Evolutionary conservation across 2,329 filamentous ascomycete species (phyloP).

Genomic region (Samsoniella hepiali): DNA sequence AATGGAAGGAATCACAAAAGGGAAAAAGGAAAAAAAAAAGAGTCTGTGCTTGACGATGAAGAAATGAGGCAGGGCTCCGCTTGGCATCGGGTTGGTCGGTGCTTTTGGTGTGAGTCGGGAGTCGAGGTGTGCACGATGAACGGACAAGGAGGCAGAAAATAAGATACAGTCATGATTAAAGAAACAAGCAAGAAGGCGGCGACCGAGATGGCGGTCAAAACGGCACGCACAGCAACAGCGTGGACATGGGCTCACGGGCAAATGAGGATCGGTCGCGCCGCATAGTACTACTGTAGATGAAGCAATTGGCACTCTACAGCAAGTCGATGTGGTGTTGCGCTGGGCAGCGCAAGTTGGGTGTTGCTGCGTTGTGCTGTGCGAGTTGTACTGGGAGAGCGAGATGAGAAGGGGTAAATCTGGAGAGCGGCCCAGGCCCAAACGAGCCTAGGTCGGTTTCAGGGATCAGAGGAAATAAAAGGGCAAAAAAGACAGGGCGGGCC

Average conservation of each 20-base stretch:
- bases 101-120: background rate
- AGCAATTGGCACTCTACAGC: background rate
- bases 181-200: background rate
- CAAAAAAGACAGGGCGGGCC: background rate
- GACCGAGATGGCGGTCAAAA: background rate
- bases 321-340: no score
- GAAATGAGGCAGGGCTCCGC: background rate
- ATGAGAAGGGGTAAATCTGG: slow-evolving; percentile 16
- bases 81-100: background rate
- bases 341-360: no score
- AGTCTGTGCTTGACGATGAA: slow-evolving; percentile 5
- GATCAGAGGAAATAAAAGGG: background rate
- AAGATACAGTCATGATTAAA: no score
- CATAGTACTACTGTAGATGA: background rate
- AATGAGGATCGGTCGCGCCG: background rate
- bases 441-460: slow-evolving; percentile 8
- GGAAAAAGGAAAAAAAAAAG: background rate
- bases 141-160: background rate
- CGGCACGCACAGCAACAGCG: background rate
- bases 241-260: background rate
- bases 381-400: background rate
- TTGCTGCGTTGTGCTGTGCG: background rate
- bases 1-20: background rate
- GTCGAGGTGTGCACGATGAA: background rate
- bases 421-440: background rate